These are phyloP conservation scores for Alternaria ethzedia DNA, from an alignment of 2,329 filamentous ascomycete species.

Conservation along the genomic window DNA sequence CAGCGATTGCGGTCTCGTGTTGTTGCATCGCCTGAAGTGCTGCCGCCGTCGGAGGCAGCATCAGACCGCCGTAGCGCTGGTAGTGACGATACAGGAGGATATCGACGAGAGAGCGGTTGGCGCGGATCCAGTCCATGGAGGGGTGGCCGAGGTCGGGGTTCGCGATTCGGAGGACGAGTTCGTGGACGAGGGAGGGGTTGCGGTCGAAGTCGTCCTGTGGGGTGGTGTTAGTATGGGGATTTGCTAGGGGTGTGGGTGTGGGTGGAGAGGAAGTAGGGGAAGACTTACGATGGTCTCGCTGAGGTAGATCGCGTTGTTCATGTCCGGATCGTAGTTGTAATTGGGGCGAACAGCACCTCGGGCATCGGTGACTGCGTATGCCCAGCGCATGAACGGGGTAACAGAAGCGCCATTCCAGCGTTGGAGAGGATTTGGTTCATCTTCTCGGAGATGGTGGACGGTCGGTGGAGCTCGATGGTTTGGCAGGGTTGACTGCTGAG, in stretches of 20 bases:
- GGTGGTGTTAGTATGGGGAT: neutral
- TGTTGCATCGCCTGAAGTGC: neutral
- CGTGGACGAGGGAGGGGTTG: constrained; percentile 3
- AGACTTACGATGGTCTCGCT: neutral
- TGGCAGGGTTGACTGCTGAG: neutral
- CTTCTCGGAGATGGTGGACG: neutral
- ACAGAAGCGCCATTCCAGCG: neutral
- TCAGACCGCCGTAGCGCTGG: constrained; percentile 12
- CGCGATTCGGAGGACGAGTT: constrained; percentile 8
- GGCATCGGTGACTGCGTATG: neutral
- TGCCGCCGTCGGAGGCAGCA: constrained; percentile 6
- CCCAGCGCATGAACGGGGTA: constrained; percentile 5
- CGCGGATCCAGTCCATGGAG: constrained; percentile 2
- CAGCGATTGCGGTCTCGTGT: neutral
- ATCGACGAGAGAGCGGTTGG: constrained; percentile 9
- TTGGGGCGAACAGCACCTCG: neutral
- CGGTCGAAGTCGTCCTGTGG: constrained; percentile 7
- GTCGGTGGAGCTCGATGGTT: neutral
- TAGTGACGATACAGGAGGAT: constrained; percentile 11
- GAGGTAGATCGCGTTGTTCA: constrained; percentile 1
- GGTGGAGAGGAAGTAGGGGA: neutral
- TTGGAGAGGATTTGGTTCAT: neutral
- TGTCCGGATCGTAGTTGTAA: constrained; percentile 1
- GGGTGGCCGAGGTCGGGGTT: constrained; percentile 3
- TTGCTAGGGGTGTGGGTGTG: neutral